Conservation (phyloP, 768 basidiomycete genomes). For the Mycena rebaudengoi region DNA sequence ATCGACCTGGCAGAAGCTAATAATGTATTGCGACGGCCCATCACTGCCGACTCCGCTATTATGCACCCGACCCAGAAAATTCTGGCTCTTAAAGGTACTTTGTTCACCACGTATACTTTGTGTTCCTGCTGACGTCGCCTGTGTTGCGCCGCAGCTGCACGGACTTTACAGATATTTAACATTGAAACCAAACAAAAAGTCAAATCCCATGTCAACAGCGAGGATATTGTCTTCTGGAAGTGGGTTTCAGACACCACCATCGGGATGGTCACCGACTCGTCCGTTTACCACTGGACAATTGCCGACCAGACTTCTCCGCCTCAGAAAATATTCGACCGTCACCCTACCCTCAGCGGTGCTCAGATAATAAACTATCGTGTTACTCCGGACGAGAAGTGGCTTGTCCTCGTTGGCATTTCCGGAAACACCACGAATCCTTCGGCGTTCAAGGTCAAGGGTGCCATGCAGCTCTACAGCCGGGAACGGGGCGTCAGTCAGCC, state of each 20-base stretch:
- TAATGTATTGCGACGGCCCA: conserved; percentile 94
- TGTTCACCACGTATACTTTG: background rate
- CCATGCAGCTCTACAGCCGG: conserved; percentile 95
- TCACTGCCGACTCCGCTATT: conserved; percentile 98
- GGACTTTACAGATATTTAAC: conserved; percentile 97
- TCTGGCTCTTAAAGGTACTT: conserved; percentile 89
- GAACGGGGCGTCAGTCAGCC: conserved; percentile 96
- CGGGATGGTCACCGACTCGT: conserved; percentile 93
- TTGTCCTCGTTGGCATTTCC: conserved; percentile 94
- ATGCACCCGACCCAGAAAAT: conserved; percentile 99
- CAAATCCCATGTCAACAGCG: conserved; percentile 92
- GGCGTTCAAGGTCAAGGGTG: conserved; percentile 98
- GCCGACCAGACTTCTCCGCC: conserved; percentile 77
- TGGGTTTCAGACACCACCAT: conserved; percentile 94
- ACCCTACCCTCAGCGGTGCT: conserved; percentile 90
- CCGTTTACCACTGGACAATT: conserved; percentile 93
- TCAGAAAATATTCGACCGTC: conserved; percentile 96
- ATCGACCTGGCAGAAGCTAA: conserved; percentile 98
- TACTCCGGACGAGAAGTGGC: conserved; percentile 95
- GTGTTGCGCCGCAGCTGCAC: conserved; percentile 72
- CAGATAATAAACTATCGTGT: conserved; percentile 99
- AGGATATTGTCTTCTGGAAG: conserved; percentile 98
- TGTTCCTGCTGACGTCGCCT: conserved; percentile 17
- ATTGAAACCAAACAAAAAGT: conserved; percentile 98
- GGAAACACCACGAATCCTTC: conserved; percentile 92